Conservation (phyloP, 2,329 filamentous ascomycete species). For the Epichloe sylvatica region DNA sequence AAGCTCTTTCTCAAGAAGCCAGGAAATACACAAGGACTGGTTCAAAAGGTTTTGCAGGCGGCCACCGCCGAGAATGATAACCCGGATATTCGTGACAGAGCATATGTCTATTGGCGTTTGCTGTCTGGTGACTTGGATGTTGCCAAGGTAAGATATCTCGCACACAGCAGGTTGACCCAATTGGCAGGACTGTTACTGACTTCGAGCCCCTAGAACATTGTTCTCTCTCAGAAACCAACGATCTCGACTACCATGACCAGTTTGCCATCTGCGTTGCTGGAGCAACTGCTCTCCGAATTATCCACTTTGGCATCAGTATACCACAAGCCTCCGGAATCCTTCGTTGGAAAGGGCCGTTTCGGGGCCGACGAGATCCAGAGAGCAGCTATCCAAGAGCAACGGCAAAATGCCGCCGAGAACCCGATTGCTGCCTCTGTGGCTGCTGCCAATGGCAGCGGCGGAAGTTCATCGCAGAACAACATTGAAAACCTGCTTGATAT, state of each 20-base stretch:
- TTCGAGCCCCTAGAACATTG: constrained; percentile 48
- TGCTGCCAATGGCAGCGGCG: constrained; percentile 48
- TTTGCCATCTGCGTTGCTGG: constrained; percentile 67
- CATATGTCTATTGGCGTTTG: constrained; percentile 96
- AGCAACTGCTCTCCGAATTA: constrained; percentile 79
- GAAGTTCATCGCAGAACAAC: constrained; percentile 50
- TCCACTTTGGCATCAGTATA: constrained; percentile 95
- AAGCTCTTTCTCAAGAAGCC: constrained; percentile 97
- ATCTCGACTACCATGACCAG: constrained; percentile 91
- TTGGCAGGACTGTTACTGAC: neutral
- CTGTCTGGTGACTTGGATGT: constrained; percentile 83
- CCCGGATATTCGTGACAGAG: constrained; percentile 89
- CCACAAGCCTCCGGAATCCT: constrained; percentile 98
- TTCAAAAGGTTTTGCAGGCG: constrained; percentile 85
- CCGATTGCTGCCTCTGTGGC: constrained; percentile 78
- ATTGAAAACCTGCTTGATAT: constrained; percentile 92
- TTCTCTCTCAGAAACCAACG: constrained; percentile 85
- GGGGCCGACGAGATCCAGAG: constrained; percentile 89
- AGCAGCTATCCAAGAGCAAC: constrained; percentile 91
- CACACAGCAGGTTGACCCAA: too few species aligned
- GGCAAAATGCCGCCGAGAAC: constrained; percentile 83
- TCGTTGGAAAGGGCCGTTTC: constrained; percentile 86
- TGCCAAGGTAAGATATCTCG: constrained; percentile 51
- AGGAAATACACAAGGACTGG: constrained; percentile 74
- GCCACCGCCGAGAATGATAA: constrained; percentile 95